A percentile compares a stretch with the other conserved stretches of the same genome.
Evolutionary conservation across 768 basidiomycete species (phyloP).

Genomic region (Nevesoporus exiguus): DNA sequence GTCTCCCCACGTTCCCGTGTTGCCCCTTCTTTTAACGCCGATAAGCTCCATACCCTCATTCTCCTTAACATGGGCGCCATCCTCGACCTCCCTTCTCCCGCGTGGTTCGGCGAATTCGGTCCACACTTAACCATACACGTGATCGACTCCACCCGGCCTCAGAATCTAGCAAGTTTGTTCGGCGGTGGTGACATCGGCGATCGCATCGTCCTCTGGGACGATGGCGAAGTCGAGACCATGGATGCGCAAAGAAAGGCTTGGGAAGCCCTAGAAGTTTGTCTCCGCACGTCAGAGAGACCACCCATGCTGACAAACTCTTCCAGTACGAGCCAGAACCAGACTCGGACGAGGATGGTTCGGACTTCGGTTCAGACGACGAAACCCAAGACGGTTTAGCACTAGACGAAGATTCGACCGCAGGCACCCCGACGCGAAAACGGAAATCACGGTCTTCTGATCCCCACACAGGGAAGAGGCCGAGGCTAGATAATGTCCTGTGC

Average conservation of each 20-base stretch:
- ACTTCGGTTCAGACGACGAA: conserved; percentile 43
- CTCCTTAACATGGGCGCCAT: conserved; percentile 91
- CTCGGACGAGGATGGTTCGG: conserved; percentile 55
- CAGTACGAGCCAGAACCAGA: conserved; percentile 79
- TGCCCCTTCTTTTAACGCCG: conserved; percentile 1
- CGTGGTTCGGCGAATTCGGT: conserved; percentile 75
- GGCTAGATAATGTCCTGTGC: conserved; percentile 42
- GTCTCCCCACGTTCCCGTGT: not conserved
- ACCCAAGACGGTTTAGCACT: conserved; percentile 39
- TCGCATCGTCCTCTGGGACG: conserved; percentile 89
- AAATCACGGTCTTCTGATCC: conserved; percentile 40
- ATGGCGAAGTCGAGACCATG: conserved; percentile 72
- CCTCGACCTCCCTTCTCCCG: conserved; percentile 69
- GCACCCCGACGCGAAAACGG: conserved; percentile 46
- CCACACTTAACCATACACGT: conserved; percentile 74
- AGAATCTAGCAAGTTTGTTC: conserved; percentile 86
- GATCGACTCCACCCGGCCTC: conserved; percentile 90
- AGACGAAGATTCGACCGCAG: conserved; percentile 40
- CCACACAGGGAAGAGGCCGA: conserved; percentile 54
- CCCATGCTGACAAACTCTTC: conserved; percentile 8
- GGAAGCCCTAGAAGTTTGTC: conserved; percentile 74
- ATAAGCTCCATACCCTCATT: conserved; percentile 82
- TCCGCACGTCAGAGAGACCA: not conserved
- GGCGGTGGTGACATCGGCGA: conserved; percentile 62
- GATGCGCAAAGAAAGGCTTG: conserved; percentile 74